A percentile compares a stretch with the other conserved stretches of the same genome.
phyloP scores from a whole-genome alignment of 148 eudicot species.

The Rhododendron griersonianum region DNA sequence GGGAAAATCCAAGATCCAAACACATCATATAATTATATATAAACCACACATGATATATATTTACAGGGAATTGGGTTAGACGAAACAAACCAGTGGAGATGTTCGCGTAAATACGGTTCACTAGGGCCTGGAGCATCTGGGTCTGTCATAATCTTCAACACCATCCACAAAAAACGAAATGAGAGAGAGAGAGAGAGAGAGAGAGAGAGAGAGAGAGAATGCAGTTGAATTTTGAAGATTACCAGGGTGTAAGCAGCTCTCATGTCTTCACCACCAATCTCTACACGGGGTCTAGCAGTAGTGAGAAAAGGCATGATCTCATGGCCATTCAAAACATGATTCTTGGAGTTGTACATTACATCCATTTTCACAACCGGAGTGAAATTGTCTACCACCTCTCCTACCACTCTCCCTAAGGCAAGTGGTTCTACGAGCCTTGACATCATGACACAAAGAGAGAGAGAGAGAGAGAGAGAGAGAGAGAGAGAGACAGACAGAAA shows the following conservation, averaged over 20 bases:
- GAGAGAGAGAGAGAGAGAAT: neutral
- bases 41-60: no score
- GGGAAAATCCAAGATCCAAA: no score
- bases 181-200: no score
- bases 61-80: neutral
- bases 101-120: slow-evolving; percentile 75
- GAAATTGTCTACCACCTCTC: slow-evolving; percentile 80
- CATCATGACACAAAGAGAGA: slow-evolving; percentile 21
- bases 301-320: slow-evolving; percentile 76
- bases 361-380: slow-evolving; percentile 57
- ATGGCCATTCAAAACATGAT: slow-evolving; percentile 70
- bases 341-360: slow-evolving; percentile 60
- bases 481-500: neutral
- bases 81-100: slow-evolving; percentile 70
- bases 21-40: neutral
- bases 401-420: slow-evolving; percentile 62
- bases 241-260: neutral
- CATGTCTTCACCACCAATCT: neutral
- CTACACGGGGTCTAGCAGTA: slow-evolving; percentile 36
- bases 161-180: neutral
- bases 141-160: slow-evolving; percentile 71
- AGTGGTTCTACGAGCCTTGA: slow-evolving; percentile 67
- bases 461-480: neutral
- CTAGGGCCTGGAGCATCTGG: slow-evolving; percentile 96
- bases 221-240: neutral